These are phyloP conservation scores for Aspergillus funiculosus DNA, from an alignment of 495 filamentous ascomycete genomes.

Conservation along the genomic window DNA sequence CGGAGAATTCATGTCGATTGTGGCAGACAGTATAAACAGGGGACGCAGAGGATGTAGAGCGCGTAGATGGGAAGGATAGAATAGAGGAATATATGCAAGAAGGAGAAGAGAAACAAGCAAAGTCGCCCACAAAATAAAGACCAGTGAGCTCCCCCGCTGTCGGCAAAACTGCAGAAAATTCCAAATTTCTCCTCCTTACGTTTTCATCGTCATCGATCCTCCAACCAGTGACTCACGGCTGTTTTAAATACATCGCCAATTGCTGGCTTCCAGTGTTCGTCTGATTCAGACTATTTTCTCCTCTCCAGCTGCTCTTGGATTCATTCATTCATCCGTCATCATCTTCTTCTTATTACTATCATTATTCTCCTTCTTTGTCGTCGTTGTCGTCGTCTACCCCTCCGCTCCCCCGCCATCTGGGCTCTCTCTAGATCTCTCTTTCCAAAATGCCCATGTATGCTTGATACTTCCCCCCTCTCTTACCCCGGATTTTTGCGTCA, in stretches of 20 bases:
- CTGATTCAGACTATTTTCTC: background rate
- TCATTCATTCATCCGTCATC: background rate
- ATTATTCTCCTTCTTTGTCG: background rate
- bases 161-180: conserved; percentile 2
- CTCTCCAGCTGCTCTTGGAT: background rate
- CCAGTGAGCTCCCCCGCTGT: conserved; percentile 2
- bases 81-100: no score
- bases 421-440: background rate
- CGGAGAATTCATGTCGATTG: no score
- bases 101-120: no score
- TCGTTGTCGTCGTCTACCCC: background rate
- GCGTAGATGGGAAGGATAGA: no score
- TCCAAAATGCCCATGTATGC: conserved; percentile 12
- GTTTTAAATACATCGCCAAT: conserved; percentile 11
- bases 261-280: conserved; percentile 4
- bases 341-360: background rate
- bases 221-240: conserved; percentile 14
- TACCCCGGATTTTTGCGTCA: conserved; percentile 3
- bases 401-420: conserved; percentile 7
- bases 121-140: no score
- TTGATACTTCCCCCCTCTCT: background rate
- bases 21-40: no score
- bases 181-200: background rate
- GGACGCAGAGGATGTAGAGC: no score
- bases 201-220: no score